These are phyloP conservation scores for Aspergillus sp. DNA, from an alignment of 2,329 filamentous ascomycete species.

Conservation along the genomic window DNA sequence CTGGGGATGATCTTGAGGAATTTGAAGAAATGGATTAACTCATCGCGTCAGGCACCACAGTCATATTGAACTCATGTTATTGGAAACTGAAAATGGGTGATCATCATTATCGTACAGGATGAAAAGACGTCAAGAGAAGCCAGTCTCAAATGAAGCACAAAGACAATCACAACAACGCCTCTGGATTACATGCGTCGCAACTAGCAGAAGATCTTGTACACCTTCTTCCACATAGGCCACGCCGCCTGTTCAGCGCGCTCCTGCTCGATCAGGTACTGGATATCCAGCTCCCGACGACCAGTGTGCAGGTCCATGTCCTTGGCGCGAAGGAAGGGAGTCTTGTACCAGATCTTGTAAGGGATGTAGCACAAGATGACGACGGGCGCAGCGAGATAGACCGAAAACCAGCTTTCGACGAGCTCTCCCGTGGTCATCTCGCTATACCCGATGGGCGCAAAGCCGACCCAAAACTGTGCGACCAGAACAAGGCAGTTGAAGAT, in stretches of 20 bases:
- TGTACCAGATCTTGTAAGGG: conserved; percentile 72
- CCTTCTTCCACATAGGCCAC: conserved; percentile 76
- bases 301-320: conserved; percentile 84
- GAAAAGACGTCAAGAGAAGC: neutral
- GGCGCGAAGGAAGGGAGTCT: conserved; percentile 64
- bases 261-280: conserved; percentile 74
- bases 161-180: conserved; percentile 4
- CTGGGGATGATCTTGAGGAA: conserved; percentile 9
- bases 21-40: neutral
- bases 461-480: conserved; percentile 83
- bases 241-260: conserved; percentile 70
- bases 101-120: neutral
- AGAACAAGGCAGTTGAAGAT: conserved; percentile 73
- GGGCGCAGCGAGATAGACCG: conserved; percentile 56
- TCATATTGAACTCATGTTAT: neutral
- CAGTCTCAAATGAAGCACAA: neutral
- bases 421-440: conserved; percentile 41
- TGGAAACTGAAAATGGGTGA: neutral
- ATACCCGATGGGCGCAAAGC: conserved; percentile 70
- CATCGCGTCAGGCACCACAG: neutral
- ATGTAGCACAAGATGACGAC: conserved; percentile 64
- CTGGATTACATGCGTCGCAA: neutral
- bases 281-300: conserved; percentile 79
- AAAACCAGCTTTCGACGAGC: conserved; percentile 68
- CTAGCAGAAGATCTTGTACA: conserved; percentile 72